phyloP scores from a whole-genome alignment of 371 early-diverging fungal species.

The Zychaea mexicana region DNA sequence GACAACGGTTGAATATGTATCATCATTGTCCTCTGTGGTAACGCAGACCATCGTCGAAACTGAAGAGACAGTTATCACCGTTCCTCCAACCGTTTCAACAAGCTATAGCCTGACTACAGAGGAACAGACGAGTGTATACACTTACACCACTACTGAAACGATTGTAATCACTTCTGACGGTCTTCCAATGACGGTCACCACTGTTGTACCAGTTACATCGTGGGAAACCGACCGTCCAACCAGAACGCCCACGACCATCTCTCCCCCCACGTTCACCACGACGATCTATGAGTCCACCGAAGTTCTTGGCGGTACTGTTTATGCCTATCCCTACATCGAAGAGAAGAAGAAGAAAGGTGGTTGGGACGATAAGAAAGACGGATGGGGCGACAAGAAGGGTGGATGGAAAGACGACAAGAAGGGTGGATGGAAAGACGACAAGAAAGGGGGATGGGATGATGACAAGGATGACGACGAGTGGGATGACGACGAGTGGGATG shows the following conservation, averaged over 20 bases:
- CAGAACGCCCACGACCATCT: neutral
- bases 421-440: neutral
- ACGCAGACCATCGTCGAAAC: neutral
- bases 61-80: neutral
- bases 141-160: neutral
- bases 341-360: constrained; percentile 3
- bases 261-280: neutral
- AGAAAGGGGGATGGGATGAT: neutral
- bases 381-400: neutral
- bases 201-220: too few relatives aligned
- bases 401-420: constrained; percentile 1
- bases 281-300: neutral
- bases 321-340: neutral
- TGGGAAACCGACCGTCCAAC: neutral
- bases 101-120: too few relatives aligned
- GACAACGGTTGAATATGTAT: too few relatives aligned
- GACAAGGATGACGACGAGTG: neutral
- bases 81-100: neutral
- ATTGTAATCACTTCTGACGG: too few relatives aligned
- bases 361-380: neutral
- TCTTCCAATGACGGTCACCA: too few relatives aligned
- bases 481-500: neutral
- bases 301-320: neutral
- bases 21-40: too few relatives aligned
- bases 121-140: too few relatives aligned